Evolutionary conservation across 129 eudicot species (phyloP), one percentile per base, ranked within the genome.

Genomic region (Kitagawia praeruptora): DNA sequence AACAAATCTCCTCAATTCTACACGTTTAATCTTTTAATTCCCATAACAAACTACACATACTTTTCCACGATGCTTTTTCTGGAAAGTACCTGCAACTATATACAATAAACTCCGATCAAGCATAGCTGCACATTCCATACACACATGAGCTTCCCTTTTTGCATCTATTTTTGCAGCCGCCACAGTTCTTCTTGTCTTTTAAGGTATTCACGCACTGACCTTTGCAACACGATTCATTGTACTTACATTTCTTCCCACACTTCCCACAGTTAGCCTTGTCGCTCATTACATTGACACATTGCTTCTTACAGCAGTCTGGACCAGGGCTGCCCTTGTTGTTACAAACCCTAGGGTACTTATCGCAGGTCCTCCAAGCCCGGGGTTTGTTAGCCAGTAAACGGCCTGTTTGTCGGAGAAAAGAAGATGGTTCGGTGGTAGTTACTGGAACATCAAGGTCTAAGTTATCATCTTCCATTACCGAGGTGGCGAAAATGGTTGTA

Each of bases 241-340:
- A 75, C 51, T 74, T 64, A 34, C 89, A 86, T 47, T 84, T 86
- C 77, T 78, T 83, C 66, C 87, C 87, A 49, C 89, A 86, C n/a
- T 14, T 75, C 39, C 87, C 85, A 8, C 89, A 86, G n/a, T 86
- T 86, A 8, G 46, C 40, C 38, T 25, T 11, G 64, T 86, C 89
- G 12, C 70, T 83, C 53, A 75, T 80, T 74, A 86, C 87, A 42
- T 86, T 78, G 45, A 86, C 87, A 51, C 89, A 86, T 77, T 83
- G 84, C 79, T 86, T 86, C 75, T 79, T 83, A 74, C 89, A 86
- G 23, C 89, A 86, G 76, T 87, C 84, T 13, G 84, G 87, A 8
- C 72, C 67, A 14, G 54, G 49, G n/a, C 90, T 83, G 27, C 85
- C 85, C 80, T 23, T 81, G 14, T 15, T 42, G 53, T 71, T 74